phyloP scores from a whole-genome alignment of 306 rosid genomes.

The Arachis hypogaea region DNA sequence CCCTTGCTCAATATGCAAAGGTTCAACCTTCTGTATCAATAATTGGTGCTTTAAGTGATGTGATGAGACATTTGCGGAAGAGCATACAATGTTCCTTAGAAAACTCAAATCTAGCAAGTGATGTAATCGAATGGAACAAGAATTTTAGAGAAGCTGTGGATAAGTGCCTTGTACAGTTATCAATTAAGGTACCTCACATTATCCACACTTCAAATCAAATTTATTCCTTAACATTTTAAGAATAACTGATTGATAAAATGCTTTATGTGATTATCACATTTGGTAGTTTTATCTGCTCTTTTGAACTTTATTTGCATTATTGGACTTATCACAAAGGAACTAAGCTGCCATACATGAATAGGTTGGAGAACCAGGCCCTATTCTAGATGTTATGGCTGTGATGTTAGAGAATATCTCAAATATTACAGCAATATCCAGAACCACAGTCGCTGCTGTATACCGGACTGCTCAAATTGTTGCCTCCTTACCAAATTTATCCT shows the following conservation, averaged over 20 bases:
- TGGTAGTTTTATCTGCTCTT: slow-evolving; percentile 28
- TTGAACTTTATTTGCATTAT: slow-evolving; percentile 5
- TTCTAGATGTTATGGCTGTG: slow-evolving; percentile 86
- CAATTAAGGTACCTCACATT: slow-evolving; percentile 65
- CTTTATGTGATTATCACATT: neutral
- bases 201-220: slow-evolving; percentile 25
- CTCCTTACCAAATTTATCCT: slow-evolving; percentile 68
- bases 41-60: slow-evolving; percentile 74
- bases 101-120: slow-evolving; percentile 57
- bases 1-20: slow-evolving; percentile 73
- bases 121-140: slow-evolving; percentile 64
- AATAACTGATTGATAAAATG: slow-evolving; percentile 31
- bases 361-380: slow-evolving; percentile 90
- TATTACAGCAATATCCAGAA: slow-evolving; percentile 66
- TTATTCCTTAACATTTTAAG: slow-evolving; percentile 15
- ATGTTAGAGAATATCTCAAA: slow-evolving; percentile 82
- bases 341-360: slow-evolving; percentile 51
- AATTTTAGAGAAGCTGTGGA: slow-evolving; percentile 77
- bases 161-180: slow-evolving; percentile 77
- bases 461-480: slow-evolving; percentile 87
- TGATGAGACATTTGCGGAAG: slow-evolving; percentile 88
- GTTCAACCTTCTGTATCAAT: slow-evolving; percentile 77
- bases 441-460: slow-evolving; percentile 70
- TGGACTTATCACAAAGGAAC: slow-evolving; percentile 17
- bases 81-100: slow-evolving; percentile 74